Evolutionary conservation across 495 filamentous ascomycete genomes (phyloP), one percentile per base, ranked within the genome.

Genomic region (Penicillium lividum): DNA sequence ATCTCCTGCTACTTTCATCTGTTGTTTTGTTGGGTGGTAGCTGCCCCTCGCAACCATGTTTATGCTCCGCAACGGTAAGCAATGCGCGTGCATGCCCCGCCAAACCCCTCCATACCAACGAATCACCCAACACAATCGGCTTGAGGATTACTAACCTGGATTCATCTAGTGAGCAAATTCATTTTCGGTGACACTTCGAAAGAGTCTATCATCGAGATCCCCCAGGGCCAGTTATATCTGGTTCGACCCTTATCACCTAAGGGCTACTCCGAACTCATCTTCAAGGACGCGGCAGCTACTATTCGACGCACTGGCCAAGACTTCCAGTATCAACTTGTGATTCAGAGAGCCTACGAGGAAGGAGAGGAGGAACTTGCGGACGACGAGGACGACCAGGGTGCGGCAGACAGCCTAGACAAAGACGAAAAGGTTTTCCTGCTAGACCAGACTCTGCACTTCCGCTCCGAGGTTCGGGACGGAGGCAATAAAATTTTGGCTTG

Each of bases 361-460:
- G 94, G 95, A 47, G 94, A 98, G 63, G 93, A 91, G 59, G 93
- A 97, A 65, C 80, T 93, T 33, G 86, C 86, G 5, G 93, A 95
- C 60, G 88, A 88, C 63, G 89, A 93, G 54, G 89, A 91, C 65
- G 91, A 93, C 51, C 88, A 96, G 69, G 86, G 83, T 53, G 87
- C 84, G 31, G 81, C 79, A 31, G 88, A 91, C 63, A 68, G 60
- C 28, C 72, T 82, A 15, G 92, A 97, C 59, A 89, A 89, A 63
- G 94, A 98, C 86, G 94, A 98, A 77, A 97, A 97, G 79, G 91
- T 87, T 1, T 98, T 98, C 72, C 76, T 97, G 18, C 87, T 98
- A 7, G 94, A 98, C 78, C 89, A 96, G 68, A 83, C 82, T 50
- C 80, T 98, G 34, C 93, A 93, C 64, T 93, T 98, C 63, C 87